Percentiles rank a stretch among this genome's conserved stretches.
These are phyloP conservation scores for Paradendryphiella salina DNA, from an alignment of 2,329 filamentous ascomycete species.

Conservation along the genomic window DNA sequence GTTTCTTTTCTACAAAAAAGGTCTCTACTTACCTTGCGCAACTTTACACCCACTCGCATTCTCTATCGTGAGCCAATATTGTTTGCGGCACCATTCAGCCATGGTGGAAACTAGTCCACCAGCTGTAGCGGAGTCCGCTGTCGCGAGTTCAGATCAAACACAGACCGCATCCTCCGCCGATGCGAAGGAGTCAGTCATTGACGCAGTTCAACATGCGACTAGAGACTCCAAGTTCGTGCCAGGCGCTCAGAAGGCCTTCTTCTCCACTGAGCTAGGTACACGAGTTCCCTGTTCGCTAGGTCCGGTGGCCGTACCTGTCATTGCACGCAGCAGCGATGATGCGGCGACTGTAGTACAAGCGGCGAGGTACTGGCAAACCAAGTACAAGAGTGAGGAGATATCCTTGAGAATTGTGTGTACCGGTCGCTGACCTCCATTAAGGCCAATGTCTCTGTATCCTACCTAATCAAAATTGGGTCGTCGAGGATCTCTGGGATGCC, in stretches of 20 bases:
- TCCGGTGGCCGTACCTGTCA: conserved; percentile 25
- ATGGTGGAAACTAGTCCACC: conserved; percentile 3
- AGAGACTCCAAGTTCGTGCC: conserved; percentile 10
- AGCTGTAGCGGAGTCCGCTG: neutral
- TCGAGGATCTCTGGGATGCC: conserved; percentile 43
- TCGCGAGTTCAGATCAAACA: neutral
- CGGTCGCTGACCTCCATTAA: neutral
- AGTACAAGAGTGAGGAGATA: conserved; percentile 21
- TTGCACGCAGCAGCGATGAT: conserved; percentile 30
- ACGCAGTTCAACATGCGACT: conserved; percentile 1
- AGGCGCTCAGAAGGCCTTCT: conserved; percentile 24
- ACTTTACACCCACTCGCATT: neutral
- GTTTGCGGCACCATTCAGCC: neutral
- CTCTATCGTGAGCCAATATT: conserved; percentile 6
- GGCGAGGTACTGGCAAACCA: conserved; percentile 27
- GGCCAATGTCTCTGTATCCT: conserved; percentile 35
- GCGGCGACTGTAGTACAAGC: conserved; percentile 22
- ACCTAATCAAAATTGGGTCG: conserved; percentile 27
- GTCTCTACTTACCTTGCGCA: neutral
- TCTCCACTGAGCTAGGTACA: conserved; percentile 37
- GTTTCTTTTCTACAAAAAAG: conserved; percentile 2
- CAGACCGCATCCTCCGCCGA: neutral
- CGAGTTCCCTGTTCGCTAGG: conserved; percentile 20
- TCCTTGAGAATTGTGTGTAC: neutral
- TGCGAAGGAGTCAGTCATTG: conserved; percentile 16